Base-by-base conservation (phyloP, 2,329 filamentous ascomycete genomes). In the Fusarium haematococcum region DNA sequence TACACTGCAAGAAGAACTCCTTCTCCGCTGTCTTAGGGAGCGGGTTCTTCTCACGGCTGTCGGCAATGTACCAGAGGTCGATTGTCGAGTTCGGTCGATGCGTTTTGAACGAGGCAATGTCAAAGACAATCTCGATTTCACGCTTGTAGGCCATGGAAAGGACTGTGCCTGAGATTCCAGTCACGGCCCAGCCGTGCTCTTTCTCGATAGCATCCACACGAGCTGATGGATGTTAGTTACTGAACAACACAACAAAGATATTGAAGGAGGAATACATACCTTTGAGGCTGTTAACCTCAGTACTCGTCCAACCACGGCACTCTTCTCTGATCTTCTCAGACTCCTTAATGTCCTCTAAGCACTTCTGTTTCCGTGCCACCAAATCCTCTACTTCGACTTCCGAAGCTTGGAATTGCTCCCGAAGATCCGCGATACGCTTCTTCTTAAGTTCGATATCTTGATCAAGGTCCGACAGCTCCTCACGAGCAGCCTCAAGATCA, bases 281-380 rank as follows among this genome's bases (percentile, higher is more conserved):
- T 88, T 95, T 95, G n/a, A 97, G 86, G 43, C 86, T 85, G 73
- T 89, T 89, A 73, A 98, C 94, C 83, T 98, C 97, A 32, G 89
- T 91, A 62, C 92, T 90, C 66, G 92, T 96, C 92, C 95, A 98
- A 43, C 96, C 95, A 63, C 95, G 91, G 80, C 93, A 97, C 78
- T 97, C 94, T 81, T 98, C 95, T 71, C 94, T 90, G 30, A 97
- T 87, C 73, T 91, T 92, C 81, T 98, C 95, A 0, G 95, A 94
- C 78, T 95, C 92, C 68, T 91, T 89, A 67, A 97, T 98, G 57
- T 97, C 93, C 32, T 90, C 88, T 33, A 92, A 79, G 75, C 89
- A 95, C 76, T 91, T 88, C 63, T 91, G 84, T 80, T 96, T 98
- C 78, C 91, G 88, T 68, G 91, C 87, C 9, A 88, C 86, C 54